Percentiles rank a stretch among this genome's conserved stretches.
Evolutionary conservation across 345 rosid genomes (phyloP).

Genomic region (Populus davidiana): DNA sequence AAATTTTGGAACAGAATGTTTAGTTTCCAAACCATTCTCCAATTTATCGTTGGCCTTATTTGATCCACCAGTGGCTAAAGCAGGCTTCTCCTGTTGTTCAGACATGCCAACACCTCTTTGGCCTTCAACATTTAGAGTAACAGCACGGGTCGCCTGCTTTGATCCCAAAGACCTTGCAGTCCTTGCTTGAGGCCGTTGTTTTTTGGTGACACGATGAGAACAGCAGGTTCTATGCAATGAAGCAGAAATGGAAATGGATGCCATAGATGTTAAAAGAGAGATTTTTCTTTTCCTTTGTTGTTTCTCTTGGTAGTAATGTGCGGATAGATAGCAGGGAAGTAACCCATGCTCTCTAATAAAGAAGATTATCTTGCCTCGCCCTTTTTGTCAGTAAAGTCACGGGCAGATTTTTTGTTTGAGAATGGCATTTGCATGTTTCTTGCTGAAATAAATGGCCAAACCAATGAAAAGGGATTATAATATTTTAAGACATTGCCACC

Average conservation of each 20-base stretch:
- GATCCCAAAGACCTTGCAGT: slow-evolving; percentile 25
- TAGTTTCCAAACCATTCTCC: slow-evolving; percentile 12
- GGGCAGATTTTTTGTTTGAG: background rate
- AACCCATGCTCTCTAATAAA: slow-evolving; percentile 31
- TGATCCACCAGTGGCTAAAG: slow-evolving; percentile 3
- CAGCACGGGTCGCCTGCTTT: slow-evolving; percentile 38
- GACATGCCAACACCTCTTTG: slow-evolving; percentile 13
- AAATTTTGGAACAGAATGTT: slow-evolving; percentile 30
- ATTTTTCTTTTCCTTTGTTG: background rate
- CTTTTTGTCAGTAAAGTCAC: slow-evolving; percentile 5
- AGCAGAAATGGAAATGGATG: slow-evolving; percentile 48
- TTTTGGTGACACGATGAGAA: slow-evolving; percentile 22
- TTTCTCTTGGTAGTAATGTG: background rate
- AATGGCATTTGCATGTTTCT: background rate
- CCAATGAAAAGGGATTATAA: background rate
- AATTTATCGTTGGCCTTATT: slow-evolving; percentile 8
- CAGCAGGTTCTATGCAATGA: slow-evolving; percentile 32
- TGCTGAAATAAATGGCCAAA: background rate
- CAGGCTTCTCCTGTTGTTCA: slow-evolving; percentile 17
- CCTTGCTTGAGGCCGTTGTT: slow-evolving; percentile 25
- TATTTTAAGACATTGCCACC: too few relatives aligned
- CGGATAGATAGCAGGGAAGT: background rate
- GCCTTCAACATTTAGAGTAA: slow-evolving; percentile 25
- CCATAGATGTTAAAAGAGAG: slow-evolving; percentile 22
- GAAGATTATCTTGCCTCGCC: slow-evolving; percentile 20